Conservation (phyloP, 2,329 filamentous ascomycete species). For the Alternaria conjuncta region DNA sequence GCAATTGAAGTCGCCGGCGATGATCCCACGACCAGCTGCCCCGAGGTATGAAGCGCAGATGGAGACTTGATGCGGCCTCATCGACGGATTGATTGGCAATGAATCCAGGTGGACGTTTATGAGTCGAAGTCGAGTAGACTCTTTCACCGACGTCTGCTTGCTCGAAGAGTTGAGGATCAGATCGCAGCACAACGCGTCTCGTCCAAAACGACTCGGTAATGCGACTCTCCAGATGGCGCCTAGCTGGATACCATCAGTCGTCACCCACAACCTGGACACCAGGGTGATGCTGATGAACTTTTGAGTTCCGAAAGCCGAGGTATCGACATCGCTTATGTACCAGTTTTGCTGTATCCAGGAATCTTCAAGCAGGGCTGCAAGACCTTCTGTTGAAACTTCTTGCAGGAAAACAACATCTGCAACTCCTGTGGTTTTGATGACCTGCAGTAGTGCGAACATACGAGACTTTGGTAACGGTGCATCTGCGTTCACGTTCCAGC, state of each 20-base stretch:
- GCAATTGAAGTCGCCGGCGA: slow-evolving; percentile 8
- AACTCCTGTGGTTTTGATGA: not conserved
- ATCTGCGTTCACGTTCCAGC: slow-evolving; percentile 2
- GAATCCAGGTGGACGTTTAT: slow-evolving; percentile 10
- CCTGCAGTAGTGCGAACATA: slow-evolving; percentile 2
- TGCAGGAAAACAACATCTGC: slow-evolving; percentile 6
- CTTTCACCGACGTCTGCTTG: not conserved
- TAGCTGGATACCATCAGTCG: not conserved
- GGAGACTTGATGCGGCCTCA: slow-evolving; percentile 3
- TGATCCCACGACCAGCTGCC: not conserved
- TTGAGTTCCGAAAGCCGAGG: not conserved
- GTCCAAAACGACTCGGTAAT: slow-evolving; percentile 6
- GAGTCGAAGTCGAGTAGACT: not conserved
- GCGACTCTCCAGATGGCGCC: slow-evolving; percentile 1
- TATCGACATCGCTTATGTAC: not conserved
- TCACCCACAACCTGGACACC: not conserved
- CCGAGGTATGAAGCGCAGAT: not conserved
- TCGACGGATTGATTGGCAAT: slow-evolving; percentile 5
- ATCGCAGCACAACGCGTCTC: slow-evolving; percentile 9
- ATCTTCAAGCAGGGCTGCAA: not conserved
- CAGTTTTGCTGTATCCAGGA: slow-evolving; percentile 2
- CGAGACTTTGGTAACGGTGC: not conserved
- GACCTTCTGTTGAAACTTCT: slow-evolving; percentile 1
- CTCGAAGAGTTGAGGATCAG: not conserved
- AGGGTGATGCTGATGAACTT: slow-evolving; percentile 5